Conservation (phyloP, 1,284 basidiomycete genomes). For the Peniophora sp. region DNA sequence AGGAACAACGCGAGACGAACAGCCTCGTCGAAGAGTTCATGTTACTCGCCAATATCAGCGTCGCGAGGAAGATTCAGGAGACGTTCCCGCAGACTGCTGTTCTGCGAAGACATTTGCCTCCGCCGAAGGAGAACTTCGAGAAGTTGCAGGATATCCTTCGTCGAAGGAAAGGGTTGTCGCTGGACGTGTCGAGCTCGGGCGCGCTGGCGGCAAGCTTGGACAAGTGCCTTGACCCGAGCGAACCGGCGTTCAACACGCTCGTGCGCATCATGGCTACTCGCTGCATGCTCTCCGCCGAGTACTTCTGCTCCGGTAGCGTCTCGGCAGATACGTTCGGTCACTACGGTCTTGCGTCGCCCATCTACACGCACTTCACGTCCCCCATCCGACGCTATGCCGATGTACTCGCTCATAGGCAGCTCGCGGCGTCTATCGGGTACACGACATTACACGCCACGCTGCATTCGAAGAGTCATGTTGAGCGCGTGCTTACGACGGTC, state of each 20-base stretch:
- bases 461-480: slow-evolving; percentile 87
- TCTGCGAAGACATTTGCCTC: slow-evolving; percentile 87
- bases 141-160: slow-evolving; percentile 88
- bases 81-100: slow-evolving; percentile 96
- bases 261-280: slow-evolving; percentile 99
- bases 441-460: slow-evolving; percentile 79
- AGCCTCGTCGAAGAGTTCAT: slow-evolving; percentile 99
- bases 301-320: slow-evolving; percentile 95
- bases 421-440: slow-evolving; percentile 86
- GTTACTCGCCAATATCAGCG: slow-evolving; percentile 95
- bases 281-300: slow-evolving; percentile 98
- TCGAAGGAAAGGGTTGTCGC: slow-evolving; percentile 79
- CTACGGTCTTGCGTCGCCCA: slow-evolving; percentile 93
- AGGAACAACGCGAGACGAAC: slow-evolving; percentile 90
- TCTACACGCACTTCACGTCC: slow-evolving; percentile 98
- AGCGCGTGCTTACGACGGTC: slow-evolving; percentile 80
- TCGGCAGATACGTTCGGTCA: slow-evolving; percentile 91
- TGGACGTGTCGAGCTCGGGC: slow-evolving; percentile 90
- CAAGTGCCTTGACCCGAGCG: slow-evolving; percentile 70
- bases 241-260: slow-evolving; percentile 93
- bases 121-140: slow-evolving; percentile 93
- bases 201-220: slow-evolving; percentile 90
- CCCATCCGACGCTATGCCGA: slow-evolving; percentile 94
- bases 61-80: slow-evolving; percentile 89
- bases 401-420: slow-evolving; percentile 91